These are phyloP conservation scores for Aspergillus incahuasiensis DNA, from an alignment of 495 filamentous ascomycete species.

Conservation along the genomic window DNA sequence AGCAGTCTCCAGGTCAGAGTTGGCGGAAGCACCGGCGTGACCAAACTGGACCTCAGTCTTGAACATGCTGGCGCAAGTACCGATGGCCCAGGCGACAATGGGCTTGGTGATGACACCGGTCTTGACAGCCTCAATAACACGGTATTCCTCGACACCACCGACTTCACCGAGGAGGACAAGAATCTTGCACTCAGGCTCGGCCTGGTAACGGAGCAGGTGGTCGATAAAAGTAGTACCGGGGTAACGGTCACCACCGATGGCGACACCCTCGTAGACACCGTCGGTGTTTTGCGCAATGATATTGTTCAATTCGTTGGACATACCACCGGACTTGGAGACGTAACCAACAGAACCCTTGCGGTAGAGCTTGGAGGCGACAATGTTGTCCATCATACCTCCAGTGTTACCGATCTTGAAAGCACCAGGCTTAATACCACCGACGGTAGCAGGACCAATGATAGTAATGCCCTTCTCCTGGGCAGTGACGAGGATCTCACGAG, in stretches of 20 bases:
- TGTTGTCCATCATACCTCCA: constrained; percentile 99
- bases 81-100: constrained; percentile 98
- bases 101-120: constrained; percentile 92
- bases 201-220: constrained; percentile 91
- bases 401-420: constrained; percentile 99
- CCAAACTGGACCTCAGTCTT: constrained; percentile 99
- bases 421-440: constrained; percentile 99
- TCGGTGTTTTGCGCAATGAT: constrained; percentile 93
- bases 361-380: constrained; percentile 99
- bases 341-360: constrained; percentile 97
- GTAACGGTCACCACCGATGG: constrained; percentile 98
- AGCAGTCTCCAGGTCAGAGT: constrained; percentile 97
- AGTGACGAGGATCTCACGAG: constrained; percentile 92
- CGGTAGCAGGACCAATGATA: constrained; percentile 96
- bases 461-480: constrained; percentile 98
- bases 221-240: constrained; percentile 99
- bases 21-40: constrained; percentile 96
- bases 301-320: constrained; percentile 99
- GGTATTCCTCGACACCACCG: constrained; percentile 99
- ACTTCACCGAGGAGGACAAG: constrained; percentile 94
- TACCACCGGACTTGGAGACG: constrained; percentile 99
- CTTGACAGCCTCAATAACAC: constrained; percentile 97
- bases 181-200: constrained; percentile 95
- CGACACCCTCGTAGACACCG: constrained; percentile 97
- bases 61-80: constrained; percentile 98